Conservation (phyloP, 345 rosid species). For the Pseudoturritis turrita region DNA sequence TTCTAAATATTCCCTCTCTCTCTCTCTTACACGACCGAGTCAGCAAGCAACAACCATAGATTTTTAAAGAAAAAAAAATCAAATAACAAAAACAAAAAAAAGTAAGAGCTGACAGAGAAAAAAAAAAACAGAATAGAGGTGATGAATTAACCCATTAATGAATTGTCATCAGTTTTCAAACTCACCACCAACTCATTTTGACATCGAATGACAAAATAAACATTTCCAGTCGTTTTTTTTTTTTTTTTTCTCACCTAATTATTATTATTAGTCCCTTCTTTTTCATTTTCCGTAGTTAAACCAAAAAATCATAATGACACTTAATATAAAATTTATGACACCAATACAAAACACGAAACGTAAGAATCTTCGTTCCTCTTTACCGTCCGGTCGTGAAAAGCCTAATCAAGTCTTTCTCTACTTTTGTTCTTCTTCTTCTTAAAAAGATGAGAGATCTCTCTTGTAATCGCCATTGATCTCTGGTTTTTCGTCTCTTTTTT, state of each 20-base stretch:
- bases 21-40: constrained; percentile 26
- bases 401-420: constrained; percentile 9
- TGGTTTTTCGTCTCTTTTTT: not conserved
- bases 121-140: not conserved
- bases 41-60: constrained; percentile 18
- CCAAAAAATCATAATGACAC: constrained; percentile 14
- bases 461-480: constrained; percentile 14
- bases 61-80: not conserved
- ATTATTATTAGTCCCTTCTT: not conserved
- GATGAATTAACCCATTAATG: constrained; percentile 10
- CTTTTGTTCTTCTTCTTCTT: constrained; percentile 5
- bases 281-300: constrained; percentile 2
- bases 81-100: not conserved
- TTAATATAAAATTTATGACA: constrained; percentile 26
- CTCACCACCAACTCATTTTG: constrained; percentile 26
- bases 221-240: not conserved
- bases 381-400: constrained; percentile 21
- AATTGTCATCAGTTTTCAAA: constrained; percentile 17
- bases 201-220: constrained; percentile 24
- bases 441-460: constrained; percentile 13
- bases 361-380: constrained; percentile 27
- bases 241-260: not conserved
- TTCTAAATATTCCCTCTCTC: constrained; percentile 1
- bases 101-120: not conserved
- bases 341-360: constrained; percentile 28